phyloP scores from a whole-genome alignment of 352 stramenopile species.

The Pythium biforme region DNA sequence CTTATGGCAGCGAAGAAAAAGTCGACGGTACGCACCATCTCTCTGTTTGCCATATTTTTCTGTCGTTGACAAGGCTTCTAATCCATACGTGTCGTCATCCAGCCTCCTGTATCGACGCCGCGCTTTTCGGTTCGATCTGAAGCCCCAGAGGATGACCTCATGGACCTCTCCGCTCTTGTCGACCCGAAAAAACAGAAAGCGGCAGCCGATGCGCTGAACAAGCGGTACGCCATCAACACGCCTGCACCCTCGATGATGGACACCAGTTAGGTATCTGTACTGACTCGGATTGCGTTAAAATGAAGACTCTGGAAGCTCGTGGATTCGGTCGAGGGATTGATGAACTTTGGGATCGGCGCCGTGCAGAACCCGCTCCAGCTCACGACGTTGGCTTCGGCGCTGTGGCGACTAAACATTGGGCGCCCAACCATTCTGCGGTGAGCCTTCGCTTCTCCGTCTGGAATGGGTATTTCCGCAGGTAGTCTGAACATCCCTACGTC shows the following conservation, averaged over 20 bases:
- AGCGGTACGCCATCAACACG: constrained; percentile 35
- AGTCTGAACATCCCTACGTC: neutral
- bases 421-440: constrained; percentile 59
- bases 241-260: neutral
- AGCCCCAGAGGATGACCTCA: constrained; percentile 61
- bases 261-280: neutral
- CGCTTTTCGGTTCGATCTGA: constrained; percentile 43
- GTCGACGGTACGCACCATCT: constrained; percentile 30
- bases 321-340: constrained; percentile 54
- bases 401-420: constrained; percentile 59
- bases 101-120: constrained; percentile 3
- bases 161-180: constrained; percentile 40
- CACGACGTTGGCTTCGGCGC: constrained; percentile 39
- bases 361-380: constrained; percentile 46
- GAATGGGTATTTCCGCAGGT: neutral
- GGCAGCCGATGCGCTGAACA: constrained; percentile 22
- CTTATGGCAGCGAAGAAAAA: constrained; percentile 24
- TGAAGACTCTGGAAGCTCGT: constrained; percentile 71
- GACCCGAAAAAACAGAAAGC: constrained; percentile 33
- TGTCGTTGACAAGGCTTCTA: neutral
- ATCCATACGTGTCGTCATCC: neutral
- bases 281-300: neutral
- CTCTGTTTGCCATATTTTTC: neutral
- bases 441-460: neutral
- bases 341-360: constrained; percentile 62